Base-by-base conservation (phyloP, 75 land plant genomes). In the Pinus tabuliformis region DNA sequence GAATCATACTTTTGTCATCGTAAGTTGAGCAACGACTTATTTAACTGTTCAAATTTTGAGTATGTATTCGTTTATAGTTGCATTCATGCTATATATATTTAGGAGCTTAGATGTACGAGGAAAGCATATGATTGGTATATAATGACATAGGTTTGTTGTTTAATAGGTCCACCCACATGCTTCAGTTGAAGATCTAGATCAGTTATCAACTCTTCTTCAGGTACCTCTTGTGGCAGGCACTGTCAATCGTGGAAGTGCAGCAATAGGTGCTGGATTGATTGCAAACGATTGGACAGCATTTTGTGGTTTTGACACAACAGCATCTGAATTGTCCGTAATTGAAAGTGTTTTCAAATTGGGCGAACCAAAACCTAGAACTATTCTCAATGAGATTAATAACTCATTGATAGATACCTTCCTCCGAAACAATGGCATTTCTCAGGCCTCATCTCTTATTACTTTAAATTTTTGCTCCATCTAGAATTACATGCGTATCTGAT, bases 191-290 rank as follows among this genome's bases (percentile, higher is more conserved):
- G 94, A 96, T 61, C 83, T 96, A 77, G 99, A 96, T 75, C 97
- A 96, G 76, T 88, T 96, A 60, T 96, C 99, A 22, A 91, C 99
- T 11, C 86, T 96, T 20, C 86, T 96, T 57, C 99, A 96, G 83
- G 99, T 96, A 8, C 99, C 99, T 57, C 77, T 96, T 26, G 97
- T 96, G 28, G 99, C 97, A 54, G 99, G 99, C n/a, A 96, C 97
- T 18, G 92, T 96, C 57, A 96, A 96, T 82, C 76, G 99, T 63
- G 99, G 99, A 14, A 93, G 99, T 78, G 99, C 91, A 59, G 99
- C 91, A 3, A 81, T 96, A 58, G 97, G 91, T 76, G 92, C 96
- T 16, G 97, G 99, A 18, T 62, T 96, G 88, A 86, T 90, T n/a
- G 99, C 87, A 13, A 96, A 93, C 80, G 97, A 93, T 80, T 96